Conservation (phyloP, 306 rosid genomes). For the Glycine latifolia region DNA sequence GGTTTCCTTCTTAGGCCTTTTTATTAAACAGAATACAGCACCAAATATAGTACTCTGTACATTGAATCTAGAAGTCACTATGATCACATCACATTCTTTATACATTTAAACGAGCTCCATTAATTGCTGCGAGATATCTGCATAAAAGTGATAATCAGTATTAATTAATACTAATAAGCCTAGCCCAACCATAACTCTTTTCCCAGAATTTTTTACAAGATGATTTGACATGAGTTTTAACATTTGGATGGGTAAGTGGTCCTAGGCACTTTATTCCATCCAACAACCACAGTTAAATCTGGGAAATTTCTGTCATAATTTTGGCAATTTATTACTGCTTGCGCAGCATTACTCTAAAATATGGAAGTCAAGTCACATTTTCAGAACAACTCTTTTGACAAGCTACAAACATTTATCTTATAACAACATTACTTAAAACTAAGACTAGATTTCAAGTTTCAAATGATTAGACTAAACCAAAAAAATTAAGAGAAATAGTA, state of each 20-base stretch:
- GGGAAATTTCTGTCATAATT: neutral
- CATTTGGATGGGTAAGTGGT: neutral
- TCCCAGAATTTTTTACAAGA: neutral
- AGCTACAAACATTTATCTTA: no score
- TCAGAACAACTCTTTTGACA: neutral
- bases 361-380: constrained; percentile 1
- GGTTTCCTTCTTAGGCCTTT: constrained; percentile 3
- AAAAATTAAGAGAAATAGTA: neutral
- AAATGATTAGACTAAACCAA: neutral
- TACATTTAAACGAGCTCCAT: constrained; percentile 68
- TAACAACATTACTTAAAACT: no score
- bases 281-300: neutral
- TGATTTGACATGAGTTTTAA: neutral
- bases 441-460: no score
- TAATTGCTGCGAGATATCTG: constrained; percentile 84
- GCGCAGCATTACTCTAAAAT: neutral
- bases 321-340: constrained; percentile 9
- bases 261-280: neutral
- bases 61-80: constrained; percentile 10
- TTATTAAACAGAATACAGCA: neutral
- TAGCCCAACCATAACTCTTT: neutral
- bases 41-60: constrained; percentile 1
- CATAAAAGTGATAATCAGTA: constrained; percentile 44
- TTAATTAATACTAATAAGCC: neutral
- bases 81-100: neutral